Conservation (phyloP, 2,329 filamentous ascomycete species). For the Neofusicoccum cordaticola region DNA sequence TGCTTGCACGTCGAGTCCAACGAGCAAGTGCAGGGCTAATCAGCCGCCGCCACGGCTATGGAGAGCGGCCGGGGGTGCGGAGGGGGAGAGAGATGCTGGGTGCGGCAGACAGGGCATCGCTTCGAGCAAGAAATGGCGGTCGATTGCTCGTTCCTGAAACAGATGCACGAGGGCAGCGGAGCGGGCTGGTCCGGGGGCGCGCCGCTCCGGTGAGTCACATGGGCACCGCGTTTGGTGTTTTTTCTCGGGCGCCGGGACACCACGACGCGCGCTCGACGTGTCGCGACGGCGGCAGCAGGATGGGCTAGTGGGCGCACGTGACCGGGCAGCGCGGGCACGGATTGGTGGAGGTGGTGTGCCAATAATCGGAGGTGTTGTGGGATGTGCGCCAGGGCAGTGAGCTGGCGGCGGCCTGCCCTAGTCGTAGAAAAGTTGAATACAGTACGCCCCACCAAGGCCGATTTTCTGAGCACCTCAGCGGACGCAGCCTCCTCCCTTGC, state of each 20-base stretch:
- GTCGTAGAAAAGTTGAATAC: background rate
- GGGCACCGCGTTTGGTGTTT: background rate
- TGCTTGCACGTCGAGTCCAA: background rate
- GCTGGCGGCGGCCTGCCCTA: background rate
- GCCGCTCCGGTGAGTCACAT: background rate
- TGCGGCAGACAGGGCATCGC: background rate
- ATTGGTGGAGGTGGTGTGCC: background rate
- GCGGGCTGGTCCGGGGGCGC: too few species aligned
- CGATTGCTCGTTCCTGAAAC: slow-evolving; percentile 2
- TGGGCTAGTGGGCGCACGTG: background rate
- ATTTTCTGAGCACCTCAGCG: background rate
- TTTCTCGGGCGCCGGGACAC: background rate
- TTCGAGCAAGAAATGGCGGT: background rate
- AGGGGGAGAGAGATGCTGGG: too few species aligned
- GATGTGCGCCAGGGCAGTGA: too few species aligned
- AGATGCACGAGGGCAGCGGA: background rate
- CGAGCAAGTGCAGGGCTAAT: background rate
- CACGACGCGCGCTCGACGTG: slow-evolving; percentile 7
- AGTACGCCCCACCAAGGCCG: background rate
- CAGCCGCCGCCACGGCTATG: background rate
- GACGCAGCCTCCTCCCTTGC: background rate
- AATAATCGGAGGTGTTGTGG: background rate
- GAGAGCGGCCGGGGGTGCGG: background rate
- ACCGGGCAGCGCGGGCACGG: background rate
- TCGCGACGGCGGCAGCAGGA: background rate